phyloP scores from a whole-genome alignment of 768 basidiomycete genomes.

The Daedaleopsis sinensis region DNA sequence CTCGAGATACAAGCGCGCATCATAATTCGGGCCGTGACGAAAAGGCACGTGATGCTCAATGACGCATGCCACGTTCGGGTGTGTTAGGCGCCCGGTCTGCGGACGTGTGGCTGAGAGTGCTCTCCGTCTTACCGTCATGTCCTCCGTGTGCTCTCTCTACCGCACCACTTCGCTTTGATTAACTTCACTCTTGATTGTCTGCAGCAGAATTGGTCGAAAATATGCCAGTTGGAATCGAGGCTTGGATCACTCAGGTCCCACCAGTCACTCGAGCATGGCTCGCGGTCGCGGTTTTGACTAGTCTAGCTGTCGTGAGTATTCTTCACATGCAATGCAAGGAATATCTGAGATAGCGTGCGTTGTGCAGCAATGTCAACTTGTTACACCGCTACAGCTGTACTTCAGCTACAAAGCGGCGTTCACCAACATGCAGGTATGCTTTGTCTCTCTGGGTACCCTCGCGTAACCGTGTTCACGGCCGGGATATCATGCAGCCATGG shows the following conservation, averaged over 20 bases:
- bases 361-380: slow-evolving; percentile 84
- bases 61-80: slow-evolving; percentile 22
- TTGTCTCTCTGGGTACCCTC: background rate
- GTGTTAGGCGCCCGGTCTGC: slow-evolving; percentile 5
- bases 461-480: background rate
- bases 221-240: slow-evolving; percentile 87
- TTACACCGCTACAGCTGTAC: slow-evolving; percentile 90
- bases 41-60: slow-evolving; percentile 11
- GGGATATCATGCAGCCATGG: slow-evolving; percentile 64
- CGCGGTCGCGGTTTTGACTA: slow-evolving; percentile 73
- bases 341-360: slow-evolving; percentile 3
- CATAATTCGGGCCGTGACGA: no score
- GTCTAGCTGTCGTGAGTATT: slow-evolving; percentile 80
- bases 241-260: slow-evolving; percentile 90
- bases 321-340: background rate
- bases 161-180: background rate
- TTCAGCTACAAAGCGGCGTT: slow-evolving; percentile 89
- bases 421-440: slow-evolving; percentile 73
- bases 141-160: background rate
- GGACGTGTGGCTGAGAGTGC: background rate
- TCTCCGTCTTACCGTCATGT: slow-evolving; percentile 8
- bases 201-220: background rate
- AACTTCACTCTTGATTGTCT: background rate
- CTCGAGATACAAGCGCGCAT: no score
- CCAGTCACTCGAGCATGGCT: slow-evolving; percentile 92